phyloP scores from a whole-genome alignment of 1,139 yeast species.

The Yamadazyma dendronema region DNA sequence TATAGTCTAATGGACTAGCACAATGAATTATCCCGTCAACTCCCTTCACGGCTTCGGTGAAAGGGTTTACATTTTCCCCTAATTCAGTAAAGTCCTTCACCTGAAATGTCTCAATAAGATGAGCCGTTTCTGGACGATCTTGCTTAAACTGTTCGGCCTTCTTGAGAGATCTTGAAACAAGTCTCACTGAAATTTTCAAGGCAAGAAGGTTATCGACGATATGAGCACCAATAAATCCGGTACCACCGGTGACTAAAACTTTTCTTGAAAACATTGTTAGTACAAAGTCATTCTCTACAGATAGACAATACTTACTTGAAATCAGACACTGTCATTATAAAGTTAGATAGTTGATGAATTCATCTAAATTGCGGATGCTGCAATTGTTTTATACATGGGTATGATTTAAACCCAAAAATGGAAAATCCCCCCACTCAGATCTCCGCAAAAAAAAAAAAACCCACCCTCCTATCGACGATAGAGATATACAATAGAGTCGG shows the following conservation, averaged over 20 bases:
- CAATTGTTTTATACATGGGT: slow-evolving; percentile 3
- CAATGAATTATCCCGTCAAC: slow-evolving; percentile 20
- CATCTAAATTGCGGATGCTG: slow-evolving; percentile 4
- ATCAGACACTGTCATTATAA: slow-evolving; percentile 13
- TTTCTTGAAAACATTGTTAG: slow-evolving; percentile 16
- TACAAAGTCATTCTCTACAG: background rate
- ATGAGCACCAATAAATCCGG: slow-evolving; percentile 55
- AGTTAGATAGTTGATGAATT: no score
- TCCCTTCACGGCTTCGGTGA: slow-evolving; percentile 18
- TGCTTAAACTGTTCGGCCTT: slow-evolving; percentile 24
- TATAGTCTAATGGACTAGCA: slow-evolving; percentile 19
- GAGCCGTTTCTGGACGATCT: slow-evolving; percentile 14
- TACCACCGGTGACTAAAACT: slow-evolving; percentile 53
- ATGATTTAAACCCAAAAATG: slow-evolving; percentile 1
- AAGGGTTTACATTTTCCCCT: slow-evolving; percentile 16
- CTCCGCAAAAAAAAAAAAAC: slow-evolving; percentile 1
- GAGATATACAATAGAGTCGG: no score
- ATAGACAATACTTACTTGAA: slow-evolving; percentile 10
- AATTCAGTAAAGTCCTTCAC: slow-evolving; percentile 16
- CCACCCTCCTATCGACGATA: slow-evolving; percentile 1
- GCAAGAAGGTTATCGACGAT: slow-evolving; percentile 25
- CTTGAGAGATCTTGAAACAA: slow-evolving; percentile 27
- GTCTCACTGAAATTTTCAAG: slow-evolving; percentile 25
- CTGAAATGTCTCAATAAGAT: slow-evolving; percentile 19
- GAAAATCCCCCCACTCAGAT: slow-evolving; percentile 1